A percentile compares a stretch with the other conserved stretches of the same genome.
Evolutionary conservation across 305 asterid species (phyloP).

Genomic region (Caryopteris hybrid): DNA sequence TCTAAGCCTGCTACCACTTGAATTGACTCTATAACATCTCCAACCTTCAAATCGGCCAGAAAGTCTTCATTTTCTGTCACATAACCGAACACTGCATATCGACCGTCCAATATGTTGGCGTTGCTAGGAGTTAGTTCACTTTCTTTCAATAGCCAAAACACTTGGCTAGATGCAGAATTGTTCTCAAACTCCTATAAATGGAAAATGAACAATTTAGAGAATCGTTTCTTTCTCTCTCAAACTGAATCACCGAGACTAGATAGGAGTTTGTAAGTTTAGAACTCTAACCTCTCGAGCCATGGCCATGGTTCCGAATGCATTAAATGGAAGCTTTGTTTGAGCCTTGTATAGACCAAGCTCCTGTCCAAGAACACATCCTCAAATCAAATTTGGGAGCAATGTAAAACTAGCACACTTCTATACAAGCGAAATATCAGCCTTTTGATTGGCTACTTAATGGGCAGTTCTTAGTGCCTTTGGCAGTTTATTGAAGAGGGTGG

Average conservation of each 20-base stretch:
- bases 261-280: conserved; percentile 7
- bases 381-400: neutral
- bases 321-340: conserved; percentile 93
- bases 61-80: conserved; percentile 76
- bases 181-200: conserved; percentile 77
- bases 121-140: conserved; percentile 99
- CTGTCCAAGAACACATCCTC: conserved; percentile 33
- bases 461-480: too few species aligned
- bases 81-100: conserved; percentile 87
- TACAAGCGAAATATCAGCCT: too few species aligned
- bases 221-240: neutral
- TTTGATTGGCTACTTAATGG: too few species aligned
- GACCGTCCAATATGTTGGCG: conserved; percentile 93
- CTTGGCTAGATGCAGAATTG: conserved; percentile 96
- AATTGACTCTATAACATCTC: conserved; percentile 87
- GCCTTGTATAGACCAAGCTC: conserved; percentile 98
- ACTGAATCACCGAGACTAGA: neutral
- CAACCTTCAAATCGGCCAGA: conserved; percentile 93
- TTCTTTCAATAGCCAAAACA: conserved; percentile 96
- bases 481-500: neutral
- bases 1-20: conserved; percentile 90
- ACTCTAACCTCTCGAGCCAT: conserved; percentile 91
- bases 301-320: conserved; percentile 99
- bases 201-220: neutral
- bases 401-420: neutral